Base-by-base conservation (phyloP, 495 filamentous ascomycete genomes). In the Hyphodiscus hymeniophilus region DNA sequence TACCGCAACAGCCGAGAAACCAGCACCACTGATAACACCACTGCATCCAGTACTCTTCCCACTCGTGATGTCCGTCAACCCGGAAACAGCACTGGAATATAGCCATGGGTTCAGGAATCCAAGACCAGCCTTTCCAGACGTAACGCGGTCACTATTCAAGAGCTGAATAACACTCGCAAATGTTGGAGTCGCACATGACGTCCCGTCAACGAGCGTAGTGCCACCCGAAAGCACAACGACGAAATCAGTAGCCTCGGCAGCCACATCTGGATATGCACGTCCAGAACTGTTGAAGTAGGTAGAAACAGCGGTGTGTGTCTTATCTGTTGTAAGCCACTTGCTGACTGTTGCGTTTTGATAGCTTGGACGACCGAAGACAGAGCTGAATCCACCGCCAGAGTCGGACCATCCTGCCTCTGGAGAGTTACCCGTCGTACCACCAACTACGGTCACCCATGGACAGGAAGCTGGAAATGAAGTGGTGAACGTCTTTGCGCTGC, bases 361-460 rank as follows among this genome's bases (percentile, higher is more conserved):
- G 2, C 54, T 51, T 0, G 85, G 84, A 6, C 77, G 71, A 1
- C 63, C 45, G 54, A 85, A 92, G n/a, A 73, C 68, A 35, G 83
- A 74, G 3, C 78, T 82, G 63, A 94, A 91, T 0, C 87, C 85
- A 7, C 82, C 87, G 0, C 73, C 73, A 26, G 77, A 79, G 51
- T 77, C 83, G 20, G 51, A 57, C 30, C 79, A 71, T 11, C 74
- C 82, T 18, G 62, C 71, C 35, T 81, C 66, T 15, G 81, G 79
- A 6, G 79, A 58, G 1, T 73, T 67, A 15, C 71, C 66, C n/a
- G 67, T 64, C 0, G 82, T 87, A 15, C 56, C 85, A 11, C 87
- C 87, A 7, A 92, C 84, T 0, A 79, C 66, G 0, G 87, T 94
- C 3, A 92, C 80, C 57, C 80, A 92, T 0, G 88, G 88, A 53